Evolutionary conservation across 352 stramenopile genomes (phyloP), one percentile per base, ranked within the genome.

Genomic region (Stramenopiles sp.): DNA sequence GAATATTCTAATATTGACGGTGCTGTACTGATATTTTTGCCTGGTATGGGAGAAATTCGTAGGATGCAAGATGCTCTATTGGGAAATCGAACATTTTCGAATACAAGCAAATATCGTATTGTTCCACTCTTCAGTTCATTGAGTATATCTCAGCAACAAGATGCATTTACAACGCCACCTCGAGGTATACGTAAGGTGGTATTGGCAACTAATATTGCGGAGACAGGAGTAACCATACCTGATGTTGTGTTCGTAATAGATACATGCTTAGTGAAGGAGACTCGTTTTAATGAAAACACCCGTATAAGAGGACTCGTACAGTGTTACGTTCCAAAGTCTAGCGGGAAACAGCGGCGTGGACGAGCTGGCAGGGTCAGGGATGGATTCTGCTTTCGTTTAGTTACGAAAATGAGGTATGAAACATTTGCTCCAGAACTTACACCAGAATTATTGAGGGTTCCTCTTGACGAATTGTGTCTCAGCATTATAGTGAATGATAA

Each of bases 291-390:
- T 67, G 67, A 81, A 33, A 8, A 78, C 4, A 14, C 71, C 4
- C 4, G 22, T 31, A 14, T 78, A 33, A 8, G 4, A 33, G 4
- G 71, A 4, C 22, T 78, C 4, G 4, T 78, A 14, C 71, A 4
- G 14, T 14, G 4, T 14, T 78, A 14, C 4, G 31, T 78, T 33
- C 22, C 71, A 33, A 31, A 78, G 14, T 4, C 71, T 14, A 14
- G 4, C 4, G 71, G 4, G 8, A 4, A 95, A 32, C 94, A 98
- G 85, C 87, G 95, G 22, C 91, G 88, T 82, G 94, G 95, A 67
- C 89, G 95, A 29, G 95, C 95, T 7, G 95, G 95, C 0, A 90
- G 95, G 75, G 92, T 97, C 0, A 90, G 92, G 32, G 90, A 92
- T 8, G 95, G 95, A 39, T 87, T 98, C 22, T 98, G 94, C 83